Percentiles rank a stretch among this genome's conserved stretches.
Conservation (phyloP, 768 basidiomycete genomes). For the Mycena indigotica region DNA sequence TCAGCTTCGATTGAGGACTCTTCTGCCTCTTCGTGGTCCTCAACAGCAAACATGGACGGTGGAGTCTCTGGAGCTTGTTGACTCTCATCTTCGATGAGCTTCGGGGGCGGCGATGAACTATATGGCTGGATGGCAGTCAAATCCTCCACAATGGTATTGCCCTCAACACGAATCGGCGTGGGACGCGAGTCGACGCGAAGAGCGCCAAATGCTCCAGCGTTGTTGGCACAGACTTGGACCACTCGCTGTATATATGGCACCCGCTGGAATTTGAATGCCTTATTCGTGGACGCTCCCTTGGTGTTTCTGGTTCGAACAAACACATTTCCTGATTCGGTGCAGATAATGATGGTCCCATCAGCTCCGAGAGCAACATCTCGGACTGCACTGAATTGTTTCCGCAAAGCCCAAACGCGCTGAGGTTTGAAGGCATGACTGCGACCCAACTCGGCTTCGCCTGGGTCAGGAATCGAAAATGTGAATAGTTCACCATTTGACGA, state of each 20-base stretch:
- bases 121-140: constrained; percentile 70
- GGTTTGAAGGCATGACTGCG: constrained; percentile 59
- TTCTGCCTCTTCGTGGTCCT: constrained; percentile 39
- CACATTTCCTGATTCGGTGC: constrained; percentile 93
- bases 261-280: constrained; percentile 76
- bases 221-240: constrained; percentile 80
- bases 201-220: constrained; percentile 86
- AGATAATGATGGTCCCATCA: constrained; percentile 87
- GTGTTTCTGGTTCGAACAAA: constrained; percentile 73
- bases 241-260: constrained; percentile 85
- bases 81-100: constrained; percentile 9
- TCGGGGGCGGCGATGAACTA: constrained; percentile 26
- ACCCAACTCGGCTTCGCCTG: constrained; percentile 35
- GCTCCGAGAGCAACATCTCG: constrained; percentile 88
- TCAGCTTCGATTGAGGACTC: constrained; percentile 42
- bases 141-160: constrained; percentile 65
- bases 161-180: constrained; percentile 52
- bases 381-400: constrained; percentile 85
- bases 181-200: constrained; percentile 74
- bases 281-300: constrained; percentile 36
- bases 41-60: constrained; percentile 5
- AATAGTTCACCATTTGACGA: constrained; percentile 91
- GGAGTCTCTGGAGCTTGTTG: constrained; percentile 1
- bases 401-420: constrained; percentile 87
- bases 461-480: constrained; percentile 60